phyloP scores from a whole-genome alignment of 345 rosid genomes.

The Eucalyptus melliodora region DNA sequence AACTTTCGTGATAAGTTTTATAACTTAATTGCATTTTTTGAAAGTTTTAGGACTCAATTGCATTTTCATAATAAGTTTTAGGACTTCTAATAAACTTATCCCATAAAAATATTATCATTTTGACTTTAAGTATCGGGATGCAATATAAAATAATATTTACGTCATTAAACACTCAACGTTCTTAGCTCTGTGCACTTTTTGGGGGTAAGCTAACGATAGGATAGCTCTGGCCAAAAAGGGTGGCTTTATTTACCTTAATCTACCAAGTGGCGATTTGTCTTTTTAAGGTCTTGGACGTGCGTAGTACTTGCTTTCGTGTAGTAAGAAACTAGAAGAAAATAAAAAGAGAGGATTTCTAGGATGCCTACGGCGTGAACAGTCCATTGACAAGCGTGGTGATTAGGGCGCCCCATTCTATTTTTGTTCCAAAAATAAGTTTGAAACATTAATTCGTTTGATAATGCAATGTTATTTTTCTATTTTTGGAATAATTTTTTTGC shows the following conservation, averaged over 20 bases:
- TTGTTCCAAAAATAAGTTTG: too few relatives aligned
- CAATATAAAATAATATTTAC: not conserved
- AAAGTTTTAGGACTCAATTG: too few relatives aligned
- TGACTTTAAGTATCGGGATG: not conserved
- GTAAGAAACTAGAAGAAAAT: not conserved
- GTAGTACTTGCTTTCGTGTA: not conserved
- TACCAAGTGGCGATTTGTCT: not conserved
- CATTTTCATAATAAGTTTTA: too few relatives aligned
- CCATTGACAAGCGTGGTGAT: not conserved
- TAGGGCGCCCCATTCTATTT: not conserved
- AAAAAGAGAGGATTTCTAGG: not conserved
- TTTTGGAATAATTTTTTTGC: too few relatives aligned
- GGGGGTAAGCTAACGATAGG: not conserved
- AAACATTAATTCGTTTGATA: too few relatives aligned
- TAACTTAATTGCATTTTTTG: too few relatives aligned
- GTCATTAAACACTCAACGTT: not conserved
- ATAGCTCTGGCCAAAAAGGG: not conserved
- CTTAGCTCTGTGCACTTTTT: not conserved
- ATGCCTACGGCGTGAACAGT: not conserved
- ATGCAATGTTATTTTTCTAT: too few relatives aligned
- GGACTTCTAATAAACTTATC: too few relatives aligned
- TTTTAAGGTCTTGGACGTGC: not conserved
- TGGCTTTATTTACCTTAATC: not conserved
- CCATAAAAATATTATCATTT: not conserved
- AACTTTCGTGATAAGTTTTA: too few relatives aligned